These are phyloP conservation scores for Mycena sp. DNA, from an alignment of 1,284 basidiomycete genomes.

Conservation along the genomic window DNA sequence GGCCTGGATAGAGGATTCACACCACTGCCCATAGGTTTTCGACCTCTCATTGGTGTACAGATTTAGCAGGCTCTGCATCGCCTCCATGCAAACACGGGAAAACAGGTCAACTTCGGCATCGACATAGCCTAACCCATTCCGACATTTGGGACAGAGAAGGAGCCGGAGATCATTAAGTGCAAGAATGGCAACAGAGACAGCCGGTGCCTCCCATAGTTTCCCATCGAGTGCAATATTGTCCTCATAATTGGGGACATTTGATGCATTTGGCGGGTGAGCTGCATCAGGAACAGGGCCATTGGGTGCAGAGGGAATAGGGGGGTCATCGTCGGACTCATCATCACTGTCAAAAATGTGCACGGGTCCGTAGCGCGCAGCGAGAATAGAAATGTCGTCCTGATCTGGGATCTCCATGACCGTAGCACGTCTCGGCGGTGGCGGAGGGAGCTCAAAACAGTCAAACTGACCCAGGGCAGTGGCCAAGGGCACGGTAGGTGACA, in stretches of 20 bases:
- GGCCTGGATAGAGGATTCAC: conserved; percentile 36
- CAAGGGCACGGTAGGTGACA: background rate
- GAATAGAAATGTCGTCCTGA: background rate
- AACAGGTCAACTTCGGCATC: conserved; percentile 35
- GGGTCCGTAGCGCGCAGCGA: background rate
- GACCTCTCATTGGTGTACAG: conserved; percentile 37
- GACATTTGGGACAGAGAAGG: conserved; percentile 3
- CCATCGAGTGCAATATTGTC: background rate
- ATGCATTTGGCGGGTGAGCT: background rate
- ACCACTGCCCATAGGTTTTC: conserved; percentile 38
- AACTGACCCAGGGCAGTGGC: background rate
- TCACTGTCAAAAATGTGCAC: background rate
- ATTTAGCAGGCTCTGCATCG: conserved; percentile 36
- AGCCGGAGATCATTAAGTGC: background rate
- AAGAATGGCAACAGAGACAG: background rate
- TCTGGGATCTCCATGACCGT: background rate
- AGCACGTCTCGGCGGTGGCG: background rate
- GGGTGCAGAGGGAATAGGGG: background rate
- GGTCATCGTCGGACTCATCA: background rate
- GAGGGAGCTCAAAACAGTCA: background rate
- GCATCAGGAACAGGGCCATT: background rate
- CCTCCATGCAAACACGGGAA: conserved; percentile 32
- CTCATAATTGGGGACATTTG: no score
- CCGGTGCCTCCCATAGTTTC: background rate
- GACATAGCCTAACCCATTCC: conserved; percentile 22